A percentile compares a stretch with the other conserved stretches of the same genome.
phyloP scores from a whole-genome alignment of 1,284 basidiomycete genomes.

The Peniophora sp. region DNA sequence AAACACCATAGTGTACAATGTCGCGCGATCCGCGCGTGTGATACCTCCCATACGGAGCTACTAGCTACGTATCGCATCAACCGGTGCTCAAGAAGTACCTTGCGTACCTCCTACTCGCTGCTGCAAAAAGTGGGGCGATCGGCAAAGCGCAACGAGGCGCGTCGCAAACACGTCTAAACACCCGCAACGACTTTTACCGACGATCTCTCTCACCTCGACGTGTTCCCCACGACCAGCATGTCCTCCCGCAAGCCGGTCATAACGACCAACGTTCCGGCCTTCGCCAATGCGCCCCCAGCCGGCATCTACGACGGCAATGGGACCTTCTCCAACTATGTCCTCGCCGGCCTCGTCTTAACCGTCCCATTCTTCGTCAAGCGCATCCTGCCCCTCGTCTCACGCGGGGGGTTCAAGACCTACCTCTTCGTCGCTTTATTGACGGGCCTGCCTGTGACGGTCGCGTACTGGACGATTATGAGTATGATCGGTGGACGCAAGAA shows the following conservation, averaged over 20 bases:
- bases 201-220: too few species aligned
- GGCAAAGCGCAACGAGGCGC: too few species aligned
- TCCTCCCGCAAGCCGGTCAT: conserved; percentile 34
- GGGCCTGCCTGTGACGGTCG: conserved; percentile 73
- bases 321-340: conserved; percentile 75
- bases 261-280: conserved; percentile 55
- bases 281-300: conserved; percentile 77
- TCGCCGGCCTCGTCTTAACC: conserved; percentile 69
- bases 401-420: conserved; percentile 80
- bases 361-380: conserved; percentile 81
- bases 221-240: background rate
- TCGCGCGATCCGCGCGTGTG: too few species aligned
- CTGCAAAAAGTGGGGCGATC: too few species aligned
- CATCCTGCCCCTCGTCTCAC: conserved; percentile 67
- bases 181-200: too few species aligned
- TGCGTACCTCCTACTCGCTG: too few species aligned
- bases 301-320: conserved; percentile 85
- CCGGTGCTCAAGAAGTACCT: too few species aligned
- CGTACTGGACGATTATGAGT: conserved; percentile 89
- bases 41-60: too few species aligned
- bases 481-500: conserved; percentile 79
- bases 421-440: conserved; percentile 70
- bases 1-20: too few species aligned
- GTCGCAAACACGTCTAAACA: too few species aligned
- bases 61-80: too few species aligned